Evolutionary conservation across 129 eudicot species (phyloP).

Genomic region (Flaveria robusta): DNA sequence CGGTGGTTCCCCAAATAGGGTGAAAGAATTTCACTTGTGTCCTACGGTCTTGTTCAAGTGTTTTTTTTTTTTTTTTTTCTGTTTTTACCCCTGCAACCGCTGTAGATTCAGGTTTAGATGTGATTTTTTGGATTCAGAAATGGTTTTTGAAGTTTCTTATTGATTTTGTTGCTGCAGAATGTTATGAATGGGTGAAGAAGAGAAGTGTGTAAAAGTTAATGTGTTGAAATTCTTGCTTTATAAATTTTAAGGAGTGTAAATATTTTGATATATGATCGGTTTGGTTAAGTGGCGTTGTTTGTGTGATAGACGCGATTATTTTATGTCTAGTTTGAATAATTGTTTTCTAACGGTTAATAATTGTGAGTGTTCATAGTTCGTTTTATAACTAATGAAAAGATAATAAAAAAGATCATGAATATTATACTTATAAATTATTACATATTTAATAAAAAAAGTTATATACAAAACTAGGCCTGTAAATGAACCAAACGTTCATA

Average conservation of each 20-base stretch:
- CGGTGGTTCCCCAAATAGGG: constrained; percentile 48
- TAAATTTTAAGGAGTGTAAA: constrained; percentile 22
- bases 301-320: too few relatives aligned
- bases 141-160: constrained; percentile 44
- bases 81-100: constrained; percentile 28
- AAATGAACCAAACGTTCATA: too few relatives aligned
- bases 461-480: too few relatives aligned
- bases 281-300: too few relatives aligned
- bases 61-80: constrained; percentile 34
- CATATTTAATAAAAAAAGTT: too few relatives aligned
- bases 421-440: too few relatives aligned
- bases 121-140: constrained; percentile 40
- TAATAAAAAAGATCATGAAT: too few relatives aligned
- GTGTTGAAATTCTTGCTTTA: constrained; percentile 28
- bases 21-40: constrained; percentile 35
- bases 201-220: constrained; percentile 35
- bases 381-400: too few relatives aligned
- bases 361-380: too few relatives aligned
- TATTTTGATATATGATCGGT: constrained; percentile 24
- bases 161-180: constrained; percentile 17
- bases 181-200: constrained; percentile 31
- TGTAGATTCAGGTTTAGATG: constrained; percentile 45
- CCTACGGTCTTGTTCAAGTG: constrained; percentile 5
- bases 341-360: too few relatives aligned
- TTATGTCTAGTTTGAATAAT: too few relatives aligned